Percentiles rank a stretch among this genome's conserved stretches.
phyloP scores from a whole-genome alignment of 345 rosid species.

The sweet orange (Citrus sinensis) region DVS_A1.0 CM039168.1:29140001-29140500 shows the following conservation, averaged over 20 bases:
- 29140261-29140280: background rate
- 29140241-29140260: too few species aligned
- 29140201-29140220: background rate
- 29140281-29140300: background rate
- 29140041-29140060: too few species aligned
- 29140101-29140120: too few species aligned
- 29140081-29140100: too few species aligned
- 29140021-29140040: too few species aligned
- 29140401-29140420: constrained; percentile 11
- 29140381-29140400: background rate
- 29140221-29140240: background rate
- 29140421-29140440: background rate
- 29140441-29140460: background rate
- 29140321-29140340: background rate
- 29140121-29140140: too few species aligned
- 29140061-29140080: too few species aligned
- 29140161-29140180: background rate
- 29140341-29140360: background rate
- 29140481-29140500: background rate
- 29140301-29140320: background rate
- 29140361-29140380: background rate
- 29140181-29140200: background rate
- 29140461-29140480: too few species aligned
- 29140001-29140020: too few species aligned
- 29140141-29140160: too few species aligned